Evolutionary conservation across 78 protist genomes (phyloP), one percentile per base, ranked within the genome.

Genomic region (Salpingoeca rosetta): DNA sequence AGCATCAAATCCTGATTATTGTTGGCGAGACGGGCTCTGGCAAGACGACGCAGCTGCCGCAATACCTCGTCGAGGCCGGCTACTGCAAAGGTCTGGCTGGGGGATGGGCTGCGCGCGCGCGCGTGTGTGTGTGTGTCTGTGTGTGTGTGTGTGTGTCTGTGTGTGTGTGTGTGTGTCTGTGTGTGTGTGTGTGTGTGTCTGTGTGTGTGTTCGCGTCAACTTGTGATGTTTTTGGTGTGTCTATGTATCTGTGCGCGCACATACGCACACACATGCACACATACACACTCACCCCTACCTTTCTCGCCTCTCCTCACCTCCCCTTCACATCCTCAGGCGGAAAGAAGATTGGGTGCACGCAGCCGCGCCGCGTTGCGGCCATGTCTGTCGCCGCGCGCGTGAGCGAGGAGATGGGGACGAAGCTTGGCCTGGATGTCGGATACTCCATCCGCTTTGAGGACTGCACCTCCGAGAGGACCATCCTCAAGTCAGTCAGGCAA

Each of bases 331-430:
- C n/a, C n/a, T n/a, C 10, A 37, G 90, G 84, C 37, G 92, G 93
- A 17, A 90, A 84, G 73, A 85, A 39, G 39, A 85, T 98, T 27
- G 96, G 91, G 35, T 96, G 98, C 89, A 96, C 98, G 45, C 98
- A 98, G 89, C 99, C 99, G 28, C 91, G 99, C 11, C 89, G 98
- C 31, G 97, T 98, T 35, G 98, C 99, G 0, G 99, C 98, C 28
- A 93, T 94, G 95, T 82, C 92, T n/a, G 97, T 97, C 31, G 98
- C 99, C 26, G 85, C 82, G 38, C 94, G 99, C 27, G 99, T 98
- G 76, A 92, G 97, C 3, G 95, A 97, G 28, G 99, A 97, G 74
- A 88, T 94, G 92, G 90, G 85, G 24, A 79, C 82, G 51, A 90
- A 88, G 86, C 87, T 95, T 26, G 98, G 97, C 38, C 31, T 77